These are phyloP conservation scores for Psophocarpus tetragonolobus DNA, from an alignment of 306 rosid genomes.

Conservation along the genomic window DNA sequence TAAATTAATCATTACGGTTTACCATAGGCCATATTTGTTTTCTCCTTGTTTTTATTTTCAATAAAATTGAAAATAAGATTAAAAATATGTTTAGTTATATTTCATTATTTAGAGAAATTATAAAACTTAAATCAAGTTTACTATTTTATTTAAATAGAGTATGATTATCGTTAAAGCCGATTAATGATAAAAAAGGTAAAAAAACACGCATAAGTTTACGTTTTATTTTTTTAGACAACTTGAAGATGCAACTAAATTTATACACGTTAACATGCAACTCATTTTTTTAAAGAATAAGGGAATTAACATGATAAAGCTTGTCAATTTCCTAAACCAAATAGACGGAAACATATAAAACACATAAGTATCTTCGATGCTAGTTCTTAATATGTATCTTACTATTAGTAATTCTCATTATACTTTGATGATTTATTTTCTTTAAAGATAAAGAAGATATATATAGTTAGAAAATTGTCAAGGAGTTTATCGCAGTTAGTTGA, in stretches of 20 bases:
- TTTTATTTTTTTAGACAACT: background rate
- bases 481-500: too few species aligned
- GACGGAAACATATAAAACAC: too few species aligned
- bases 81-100: background rate
- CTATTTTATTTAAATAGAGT: background rate
- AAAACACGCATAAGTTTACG: background rate
- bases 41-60: background rate
- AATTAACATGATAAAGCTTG: background rate
- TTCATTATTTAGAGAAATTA: background rate
- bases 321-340: background rate
- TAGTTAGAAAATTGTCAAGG: too few species aligned
- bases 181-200: background rate
- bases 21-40: background rate
- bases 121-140: background rate
- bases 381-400: too few species aligned
- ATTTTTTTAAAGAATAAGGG: background rate
- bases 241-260: background rate
- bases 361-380: too few species aligned
- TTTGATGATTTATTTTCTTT: too few species aligned
- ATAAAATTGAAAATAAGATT: background rate
- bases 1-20: background rate
- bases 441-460: too few species aligned
- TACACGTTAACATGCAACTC: background rate
- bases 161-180: background rate
- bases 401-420: too few species aligned